phyloP scores from a whole-genome alignment of 805 yeast species.

The Wickerhamiella azyma region DNA sequence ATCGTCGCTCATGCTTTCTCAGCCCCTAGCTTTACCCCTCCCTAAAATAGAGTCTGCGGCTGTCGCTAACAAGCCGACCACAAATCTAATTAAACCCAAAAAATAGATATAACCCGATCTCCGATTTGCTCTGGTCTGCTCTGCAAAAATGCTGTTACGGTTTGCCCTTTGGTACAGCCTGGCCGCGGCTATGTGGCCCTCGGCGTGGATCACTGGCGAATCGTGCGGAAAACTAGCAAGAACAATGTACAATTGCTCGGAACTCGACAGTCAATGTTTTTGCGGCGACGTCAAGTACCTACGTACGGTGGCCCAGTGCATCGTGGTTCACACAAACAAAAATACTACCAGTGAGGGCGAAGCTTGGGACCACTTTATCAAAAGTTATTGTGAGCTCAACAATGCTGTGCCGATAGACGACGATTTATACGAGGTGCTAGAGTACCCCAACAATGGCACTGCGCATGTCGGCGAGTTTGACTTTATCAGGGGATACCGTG shows the following conservation, averaged over 20 bases:
- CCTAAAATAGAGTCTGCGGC: no score
- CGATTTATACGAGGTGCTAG: conserved; percentile 13
- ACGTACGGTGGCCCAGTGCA: conserved; percentile 25
- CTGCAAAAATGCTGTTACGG: background rate
- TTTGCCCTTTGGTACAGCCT: background rate
- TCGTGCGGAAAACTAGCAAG: conserved; percentile 18
- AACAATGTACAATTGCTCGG: conserved; percentile 13
- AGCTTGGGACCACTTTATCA: conserved; percentile 24
- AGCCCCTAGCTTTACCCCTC: background rate
- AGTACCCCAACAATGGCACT: conserved; percentile 1
- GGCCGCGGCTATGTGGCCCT: conserved; percentile 13
- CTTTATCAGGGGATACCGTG: conserved; percentile 14
- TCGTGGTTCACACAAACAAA: conserved; percentile 16
- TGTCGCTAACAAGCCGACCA: no score
- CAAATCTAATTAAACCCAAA: no score
- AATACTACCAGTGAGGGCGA: conserved; percentile 18
- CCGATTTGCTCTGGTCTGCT: background rate
- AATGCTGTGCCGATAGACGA: conserved; percentile 8
- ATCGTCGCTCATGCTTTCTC: background rate
- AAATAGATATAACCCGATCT: background rate
- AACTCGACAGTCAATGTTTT: conserved; percentile 21
- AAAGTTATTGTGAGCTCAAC: conserved; percentile 19
- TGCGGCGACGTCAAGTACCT: conserved; percentile 21
- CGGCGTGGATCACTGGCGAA: conserved; percentile 9
- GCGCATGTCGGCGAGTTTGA: conserved; percentile 9